Base-by-base conservation (phyloP, 805 yeast species). In the Starmerella lactis-condensi region DNA sequence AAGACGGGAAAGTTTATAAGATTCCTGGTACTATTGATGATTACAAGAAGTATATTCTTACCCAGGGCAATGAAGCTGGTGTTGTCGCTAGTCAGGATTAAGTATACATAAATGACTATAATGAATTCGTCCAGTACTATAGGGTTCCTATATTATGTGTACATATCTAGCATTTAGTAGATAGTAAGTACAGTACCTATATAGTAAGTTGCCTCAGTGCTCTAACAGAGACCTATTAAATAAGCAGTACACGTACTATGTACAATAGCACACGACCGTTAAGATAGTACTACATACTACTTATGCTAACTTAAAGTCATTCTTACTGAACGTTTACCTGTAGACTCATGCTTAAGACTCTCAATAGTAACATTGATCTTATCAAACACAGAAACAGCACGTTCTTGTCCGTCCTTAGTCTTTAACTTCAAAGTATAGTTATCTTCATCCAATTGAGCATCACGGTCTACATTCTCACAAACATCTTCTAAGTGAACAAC, bases 301-400 rank as follows among this genome's bases (percentile, higher is more conserved):
- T 21, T 9, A 27, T 27, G 18, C 19, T 32, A 36, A 6, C 40
- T 45, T 8, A 53, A 43, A 13, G 51, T 39, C 51, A 85, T 60
- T 48, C 75, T 82, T 1, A 92, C 94, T 53, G 74, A 81, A 56
- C 96, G 72, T 61, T 85, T 85, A 31, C 94, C 93, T 3, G 92
- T 79, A 33, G 70, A 64, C 37, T 78, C 85, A 49, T 89, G 94
- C 48, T 79, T 59, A 6, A 75, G 68, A 3, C 92, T 76, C 47
- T 66, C 74, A 18, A 89, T 82, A 48, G 70, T 73, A 22, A 89
- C 96, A 27, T 65, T 60, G 18, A 89, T 83, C 50, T 73, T 72
- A 47, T 85, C 94, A 54, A 89, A 89, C 2, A 85, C 79, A 13
- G 65, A 65, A 24, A 78, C 56, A 6, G 60, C 60, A 16, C 47